Evolutionary conservation across 306 rosid genomes (phyloP).

Genomic region (Geum urbanum): DNA sequence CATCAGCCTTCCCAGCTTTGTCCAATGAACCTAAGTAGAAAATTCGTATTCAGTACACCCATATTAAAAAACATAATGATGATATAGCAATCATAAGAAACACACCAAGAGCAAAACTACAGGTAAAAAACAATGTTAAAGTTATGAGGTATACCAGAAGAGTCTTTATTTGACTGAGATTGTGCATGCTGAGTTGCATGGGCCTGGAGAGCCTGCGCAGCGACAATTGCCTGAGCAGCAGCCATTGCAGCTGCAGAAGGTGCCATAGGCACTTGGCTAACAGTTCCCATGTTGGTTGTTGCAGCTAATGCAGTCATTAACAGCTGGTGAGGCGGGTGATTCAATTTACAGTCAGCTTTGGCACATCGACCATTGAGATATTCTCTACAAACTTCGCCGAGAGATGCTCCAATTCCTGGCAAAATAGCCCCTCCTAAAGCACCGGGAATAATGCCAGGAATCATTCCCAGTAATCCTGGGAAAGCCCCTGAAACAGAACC

Average conservation of each 20-base stretch:
- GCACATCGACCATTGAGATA: constrained; percentile 91
- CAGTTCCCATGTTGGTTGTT: constrained; percentile 85
- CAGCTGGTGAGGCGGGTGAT: constrained; percentile 94
- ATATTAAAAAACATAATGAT: background rate
- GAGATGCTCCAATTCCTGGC: constrained; percentile 94
- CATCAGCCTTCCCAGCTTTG: constrained; percentile 66
- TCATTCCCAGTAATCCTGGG: constrained; percentile 96
- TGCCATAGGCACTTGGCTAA: constrained; percentile 97
- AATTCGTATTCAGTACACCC: constrained; percentile 17
- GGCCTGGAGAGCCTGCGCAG: constrained; percentile 98
- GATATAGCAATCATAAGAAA: background rate
- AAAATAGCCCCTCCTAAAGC: constrained; percentile 93
- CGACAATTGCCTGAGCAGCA: constrained; percentile 99
- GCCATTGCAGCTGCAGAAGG: constrained; percentile 99
- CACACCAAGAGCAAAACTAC: constrained; percentile 3
- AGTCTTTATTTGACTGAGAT: constrained; percentile 75
- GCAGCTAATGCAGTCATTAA: constrained; percentile 96
- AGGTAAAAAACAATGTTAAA: constrained; percentile 9
- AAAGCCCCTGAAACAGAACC: constrained; percentile 97
- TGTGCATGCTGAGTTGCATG: constrained; percentile 95
- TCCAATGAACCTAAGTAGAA: constrained; percentile 60
- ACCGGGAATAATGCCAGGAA: constrained; percentile 89
- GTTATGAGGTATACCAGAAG: constrained; percentile 53
- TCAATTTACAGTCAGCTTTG: constrained; percentile 87
- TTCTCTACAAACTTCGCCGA: constrained; percentile 95